Evolutionary conservation across 805 yeast species (phyloP).

Genomic region (Sugiyamaella boreocaroliniensis): DNA sequence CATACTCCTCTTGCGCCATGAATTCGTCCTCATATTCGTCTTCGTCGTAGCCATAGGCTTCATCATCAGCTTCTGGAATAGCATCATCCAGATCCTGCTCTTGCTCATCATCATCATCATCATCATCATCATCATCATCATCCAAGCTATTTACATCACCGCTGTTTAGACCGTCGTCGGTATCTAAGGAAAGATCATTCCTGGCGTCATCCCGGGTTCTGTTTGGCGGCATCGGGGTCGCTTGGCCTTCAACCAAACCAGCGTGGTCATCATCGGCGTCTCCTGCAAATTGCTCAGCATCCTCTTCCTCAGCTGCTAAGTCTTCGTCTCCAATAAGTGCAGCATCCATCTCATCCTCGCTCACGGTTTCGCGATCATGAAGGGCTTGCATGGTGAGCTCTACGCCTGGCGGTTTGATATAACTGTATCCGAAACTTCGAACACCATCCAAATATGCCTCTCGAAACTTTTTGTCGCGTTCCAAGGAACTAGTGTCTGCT

Average conservation of each 20-base stretch:
- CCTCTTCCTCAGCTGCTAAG: conserved; percentile 12
- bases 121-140: conserved; percentile 1
- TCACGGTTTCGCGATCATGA: conserved; percentile 25
- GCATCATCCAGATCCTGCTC: conserved; percentile 17
- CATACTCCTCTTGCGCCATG: conserved; percentile 20
- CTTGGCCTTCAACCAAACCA: neutral
- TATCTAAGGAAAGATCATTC: conserved; percentile 1
- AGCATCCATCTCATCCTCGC: conserved; percentile 11
- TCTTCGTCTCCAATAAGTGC: conserved; percentile 7
- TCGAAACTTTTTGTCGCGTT: conserved; percentile 14
- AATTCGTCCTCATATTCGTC: conserved; percentile 19
- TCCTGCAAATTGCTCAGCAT: conserved; percentile 13
- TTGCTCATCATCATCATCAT: conserved; percentile 3
- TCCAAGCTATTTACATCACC: neutral
- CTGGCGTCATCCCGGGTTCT: neutral
- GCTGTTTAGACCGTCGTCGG: neutral
- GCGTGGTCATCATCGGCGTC: conserved; percentile 18
- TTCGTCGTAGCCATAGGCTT: conserved; percentile 18
- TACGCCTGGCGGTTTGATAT: conserved; percentile 54
- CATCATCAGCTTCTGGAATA: conserved; percentile 18
- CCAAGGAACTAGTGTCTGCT: neutral
- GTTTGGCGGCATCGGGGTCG: too few species aligned
- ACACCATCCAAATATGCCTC: conserved; percentile 24
- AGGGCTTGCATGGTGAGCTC: conserved; percentile 42
- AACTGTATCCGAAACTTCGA: conserved; percentile 42